phyloP scores from a whole-genome alignment of 2,329 filamentous ascomycete genomes.

The Fusarium albosuccineum region DNA sequence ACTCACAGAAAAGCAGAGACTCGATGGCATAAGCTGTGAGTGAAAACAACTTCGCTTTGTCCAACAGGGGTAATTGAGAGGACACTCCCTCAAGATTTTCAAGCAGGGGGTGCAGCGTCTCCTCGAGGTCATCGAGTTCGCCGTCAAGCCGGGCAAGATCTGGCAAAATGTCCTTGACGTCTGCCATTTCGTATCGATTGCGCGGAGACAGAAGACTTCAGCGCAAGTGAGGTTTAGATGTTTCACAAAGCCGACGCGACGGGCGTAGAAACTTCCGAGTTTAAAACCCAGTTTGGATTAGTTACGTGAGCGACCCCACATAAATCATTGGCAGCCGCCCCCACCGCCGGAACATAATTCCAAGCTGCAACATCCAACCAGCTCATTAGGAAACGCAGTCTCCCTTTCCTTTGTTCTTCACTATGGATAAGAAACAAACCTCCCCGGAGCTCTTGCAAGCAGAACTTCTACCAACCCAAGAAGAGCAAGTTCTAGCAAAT shows the following conservation, averaged over 20 bases:
- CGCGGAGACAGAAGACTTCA: slow-evolving; percentile 5
- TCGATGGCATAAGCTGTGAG: slow-evolving; percentile 90
- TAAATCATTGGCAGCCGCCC: no score
- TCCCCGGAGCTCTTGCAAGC: no score
- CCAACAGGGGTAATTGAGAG: slow-evolving; percentile 87
- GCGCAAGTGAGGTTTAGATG: background rate
- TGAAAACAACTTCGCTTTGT: slow-evolving; percentile 95
- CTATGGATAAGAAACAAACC: no score
- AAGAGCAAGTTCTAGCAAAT: background rate
- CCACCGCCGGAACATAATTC: no score
- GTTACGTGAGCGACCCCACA: no score
- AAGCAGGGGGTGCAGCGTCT: slow-evolving; percentile 80
- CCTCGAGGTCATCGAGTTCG: slow-evolving; percentile 83
- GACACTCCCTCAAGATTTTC: slow-evolving; percentile 75
- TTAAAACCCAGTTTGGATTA: slow-evolving; percentile 33
- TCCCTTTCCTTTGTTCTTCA: no score
- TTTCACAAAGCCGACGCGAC: background rate
- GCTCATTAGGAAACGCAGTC: no score
- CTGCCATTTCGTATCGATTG: slow-evolving; percentile 51
- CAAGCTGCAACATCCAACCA: no score
- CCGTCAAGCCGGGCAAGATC: slow-evolving; percentile 81
- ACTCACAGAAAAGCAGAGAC: slow-evolving; percentile 84
- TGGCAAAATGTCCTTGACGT: slow-evolving; percentile 69
- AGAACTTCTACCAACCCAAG: no score
- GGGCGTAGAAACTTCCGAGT: slow-evolving; percentile 37